These are phyloP conservation scores for Pseudomassariella vexata DNA, from an alignment of 2,329 filamentous ascomycete genomes.

Conservation along the genomic window DNA sequence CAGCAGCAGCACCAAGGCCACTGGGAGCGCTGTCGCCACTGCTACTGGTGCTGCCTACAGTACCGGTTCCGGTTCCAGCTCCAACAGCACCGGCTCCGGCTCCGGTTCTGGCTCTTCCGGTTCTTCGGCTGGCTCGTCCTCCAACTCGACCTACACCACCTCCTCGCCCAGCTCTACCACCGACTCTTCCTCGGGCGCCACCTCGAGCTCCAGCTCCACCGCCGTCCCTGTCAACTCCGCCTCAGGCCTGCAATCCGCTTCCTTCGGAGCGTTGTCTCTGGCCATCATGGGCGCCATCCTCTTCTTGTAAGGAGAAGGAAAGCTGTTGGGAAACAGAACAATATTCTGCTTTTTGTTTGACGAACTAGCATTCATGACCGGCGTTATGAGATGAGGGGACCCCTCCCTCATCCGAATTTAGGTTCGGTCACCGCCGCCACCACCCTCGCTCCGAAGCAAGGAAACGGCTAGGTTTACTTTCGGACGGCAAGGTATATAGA, in stretches of 20 bases:
- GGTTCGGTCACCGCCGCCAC: no score
- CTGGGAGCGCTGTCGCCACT: slow-evolving; percentile 10
- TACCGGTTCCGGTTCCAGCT: slow-evolving; percentile 12
- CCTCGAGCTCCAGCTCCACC: slow-evolving; percentile 1
- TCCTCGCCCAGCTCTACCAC: slow-evolving; percentile 10
- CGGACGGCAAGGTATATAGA: no score
- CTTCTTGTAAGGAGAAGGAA: slow-evolving; percentile 3
- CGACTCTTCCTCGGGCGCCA: slow-evolving; percentile 3
- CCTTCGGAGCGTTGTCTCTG: slow-evolving; percentile 8
- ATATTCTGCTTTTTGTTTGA: background rate
- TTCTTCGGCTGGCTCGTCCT: slow-evolving; percentile 12
- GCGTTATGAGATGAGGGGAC: slow-evolving; percentile 1
- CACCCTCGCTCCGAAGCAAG: no score
- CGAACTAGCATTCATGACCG: background rate
- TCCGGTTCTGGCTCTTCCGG: slow-evolving; percentile 15
- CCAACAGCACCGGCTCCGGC: slow-evolving; percentile 9
- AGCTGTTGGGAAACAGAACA: background rate
- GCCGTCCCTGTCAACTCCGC: background rate
- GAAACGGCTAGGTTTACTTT: no score
- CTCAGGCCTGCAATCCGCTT: slow-evolving; percentile 4
- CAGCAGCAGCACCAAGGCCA: slow-evolving; percentile 10
- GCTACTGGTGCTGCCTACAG: slow-evolving; percentile 10
- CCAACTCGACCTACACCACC: slow-evolving; percentile 5
- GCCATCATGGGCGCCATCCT: slow-evolving; percentile 8
- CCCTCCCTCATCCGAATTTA: no score